Evolutionary conservation across 345 rosid genomes (phyloP).

Genomic region (Aurinia saxatilis): DNA sequence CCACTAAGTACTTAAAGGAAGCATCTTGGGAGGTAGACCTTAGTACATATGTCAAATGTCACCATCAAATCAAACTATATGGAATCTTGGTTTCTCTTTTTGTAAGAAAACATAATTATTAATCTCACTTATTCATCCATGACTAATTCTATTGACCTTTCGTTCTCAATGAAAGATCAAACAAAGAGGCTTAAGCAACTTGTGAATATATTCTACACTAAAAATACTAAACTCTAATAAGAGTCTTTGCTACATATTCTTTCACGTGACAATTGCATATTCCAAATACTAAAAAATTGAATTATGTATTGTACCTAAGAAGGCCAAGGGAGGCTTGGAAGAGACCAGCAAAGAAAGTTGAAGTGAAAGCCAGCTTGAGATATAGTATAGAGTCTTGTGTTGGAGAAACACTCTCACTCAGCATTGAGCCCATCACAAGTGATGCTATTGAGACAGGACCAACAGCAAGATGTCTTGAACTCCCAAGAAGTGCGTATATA

Average conservation of each 20-base stretch:
- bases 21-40: constrained; percentile 25
- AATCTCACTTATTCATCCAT: constrained; percentile 16
- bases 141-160: not conserved
- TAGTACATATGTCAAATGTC: constrained; percentile 64
- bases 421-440: constrained; percentile 94
- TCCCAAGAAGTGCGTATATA: constrained; percentile 78
- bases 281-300: not conserved
- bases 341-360: constrained; percentile 94
- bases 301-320: constrained; percentile 43
- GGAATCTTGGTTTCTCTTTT: constrained; percentile 22
- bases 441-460: constrained; percentile 99
- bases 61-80: constrained; percentile 16
- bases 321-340: constrained; percentile 91
- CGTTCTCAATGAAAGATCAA: constrained; percentile 10
- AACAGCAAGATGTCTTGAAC: constrained; percentile 86
- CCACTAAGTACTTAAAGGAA: constrained; percentile 20
- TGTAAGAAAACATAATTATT: not conserved
- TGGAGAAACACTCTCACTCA: constrained; percentile 65
- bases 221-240: constrained; percentile 8
- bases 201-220: constrained; percentile 27
- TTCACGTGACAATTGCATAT: constrained; percentile 8
- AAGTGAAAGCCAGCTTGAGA: constrained; percentile 82
- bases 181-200: constrained; percentile 11
- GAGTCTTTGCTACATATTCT: not conserved
- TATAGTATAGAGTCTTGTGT: constrained; percentile 56